Evolutionary conservation across 192 early-diverging fungal genomes (phyloP), one percentile per base, ranked within the genome.

Genomic region (Backusella psychrophila): DNA sequence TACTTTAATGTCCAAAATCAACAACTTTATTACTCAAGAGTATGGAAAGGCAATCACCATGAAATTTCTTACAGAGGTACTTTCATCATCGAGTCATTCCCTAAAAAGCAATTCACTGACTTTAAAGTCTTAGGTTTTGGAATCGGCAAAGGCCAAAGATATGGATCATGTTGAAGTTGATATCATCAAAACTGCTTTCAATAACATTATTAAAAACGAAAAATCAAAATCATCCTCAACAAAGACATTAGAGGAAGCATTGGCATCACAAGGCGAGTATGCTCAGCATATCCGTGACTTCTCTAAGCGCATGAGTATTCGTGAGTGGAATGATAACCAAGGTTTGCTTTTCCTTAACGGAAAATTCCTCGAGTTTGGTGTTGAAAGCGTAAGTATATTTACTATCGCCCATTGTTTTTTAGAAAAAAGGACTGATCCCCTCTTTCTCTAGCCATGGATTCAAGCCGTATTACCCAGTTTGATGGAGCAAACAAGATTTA

Each of bases 291-390:
- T 71, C 33, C 29, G 68, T 8, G 36, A 15, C 23, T 83, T 77
- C 53, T 41, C 75, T 15, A 69, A 74, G 21, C 77, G 77, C 7
- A 36, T 84, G 35, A 76, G 73, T 17, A 41, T 81, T 19, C 46
- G n/a, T 33, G 31, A 66, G 29, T n/a, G 19, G 31, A 63, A 36
- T 36, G 33, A 81, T 53, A 84, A 85, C 12, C 71, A 39, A 0
- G 89, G 90, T 8, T 83, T 86, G 6, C 73, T 90, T 1, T 97
- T 96, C 87, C 74, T 93, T 42, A 97, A 97, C 77, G 96, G 96
- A 67, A 93, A 91, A 77, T 89, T 88, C 74, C 79, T 91, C 73
- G 85, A 87, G 14, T 79, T 93, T 75, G 85, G 80, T 56, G 88
- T 90, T n/a, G 87, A 73, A 42, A 65, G 17, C 9, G 77, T 78